Percentiles rank a stretch among this genome's conserved stretches.
phyloP scores from a whole-genome alignment of 2,329 filamentous ascomycete species.

The Aureobasidium melanogenum region DNA sequence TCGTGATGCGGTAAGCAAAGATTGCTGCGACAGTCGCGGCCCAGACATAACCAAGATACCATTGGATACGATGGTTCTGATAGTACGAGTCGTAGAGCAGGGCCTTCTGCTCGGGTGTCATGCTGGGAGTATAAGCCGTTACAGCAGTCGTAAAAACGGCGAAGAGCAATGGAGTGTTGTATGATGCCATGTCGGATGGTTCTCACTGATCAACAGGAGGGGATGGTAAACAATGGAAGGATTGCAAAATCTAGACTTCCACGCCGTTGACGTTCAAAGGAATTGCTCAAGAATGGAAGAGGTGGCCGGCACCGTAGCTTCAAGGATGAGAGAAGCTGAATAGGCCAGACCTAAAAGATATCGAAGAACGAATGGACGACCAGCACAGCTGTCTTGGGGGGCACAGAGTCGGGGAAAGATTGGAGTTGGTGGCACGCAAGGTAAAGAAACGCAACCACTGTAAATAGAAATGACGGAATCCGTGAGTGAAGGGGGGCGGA shows the following conservation, averaged over 20 bases:
- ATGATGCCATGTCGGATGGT: neutral
- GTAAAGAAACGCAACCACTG: neutral
- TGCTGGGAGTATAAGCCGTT: neutral
- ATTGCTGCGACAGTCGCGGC: constrained; percentile 54
- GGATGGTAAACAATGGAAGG: neutral
- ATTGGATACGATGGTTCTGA: constrained; percentile 25
- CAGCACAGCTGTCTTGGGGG: constrained; percentile 4
- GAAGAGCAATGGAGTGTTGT: neutral
- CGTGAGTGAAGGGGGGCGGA: neutral
- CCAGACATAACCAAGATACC: constrained; percentile 40
- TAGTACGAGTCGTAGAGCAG: constrained; percentile 12
- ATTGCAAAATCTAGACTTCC: neutral
- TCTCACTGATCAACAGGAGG: constrained; percentile 11
- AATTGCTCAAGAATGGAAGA: neutral
- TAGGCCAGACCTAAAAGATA: neutral
- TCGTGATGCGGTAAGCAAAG: constrained; percentile 57
- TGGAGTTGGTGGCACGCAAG: constrained; percentile 1
- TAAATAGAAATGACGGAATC: constrained; percentile 5
- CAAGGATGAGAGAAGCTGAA: neutral
- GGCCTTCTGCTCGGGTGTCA: constrained; percentile 4
- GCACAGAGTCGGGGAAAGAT: neutral
- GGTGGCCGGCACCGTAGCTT: constrained; percentile 8
- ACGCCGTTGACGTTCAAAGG: neutral
- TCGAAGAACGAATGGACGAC: neutral
- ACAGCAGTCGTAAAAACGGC: constrained; percentile 1